Percentiles rank a stretch among this genome's conserved stretches.
Conservation (phyloP, 2,329 filamentous ascomycete species). For the Claviceps sp. region DNA sequence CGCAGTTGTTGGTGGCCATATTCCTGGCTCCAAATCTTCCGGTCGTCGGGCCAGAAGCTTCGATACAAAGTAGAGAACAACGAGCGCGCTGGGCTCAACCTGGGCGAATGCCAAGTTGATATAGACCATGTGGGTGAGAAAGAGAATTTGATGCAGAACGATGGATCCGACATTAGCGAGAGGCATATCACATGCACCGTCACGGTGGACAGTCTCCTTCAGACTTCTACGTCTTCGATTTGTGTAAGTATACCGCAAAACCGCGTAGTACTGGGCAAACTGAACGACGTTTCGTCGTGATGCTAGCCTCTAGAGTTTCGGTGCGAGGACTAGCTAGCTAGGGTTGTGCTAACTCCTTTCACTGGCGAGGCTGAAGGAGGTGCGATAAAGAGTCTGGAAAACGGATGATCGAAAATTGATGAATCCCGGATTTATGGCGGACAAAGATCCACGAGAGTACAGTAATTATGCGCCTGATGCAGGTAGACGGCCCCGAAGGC, state of each 20-base stretch:
- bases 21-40: slow-evolving; percentile 29
- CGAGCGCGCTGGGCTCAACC: slow-evolving; percentile 32
- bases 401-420: neutral
- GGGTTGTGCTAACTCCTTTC: neutral
- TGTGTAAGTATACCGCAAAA: neutral
- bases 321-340: neutral
- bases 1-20: slow-evolving; percentile 20
- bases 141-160: slow-evolving; percentile 37
- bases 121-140: slow-evolving; percentile 39
- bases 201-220: neutral
- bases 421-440: neutral
- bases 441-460: neutral
- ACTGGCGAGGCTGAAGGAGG: neutral
- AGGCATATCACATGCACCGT: slow-evolving; percentile 26
- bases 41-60: slow-evolving; percentile 34
- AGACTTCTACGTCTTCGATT: neutral
- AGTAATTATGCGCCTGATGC: neutral
- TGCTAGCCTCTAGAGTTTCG: neutral
- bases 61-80: slow-evolving; percentile 33
- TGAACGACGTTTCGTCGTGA: neutral
- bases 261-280: neutral
- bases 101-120: slow-evolving; percentile 36
- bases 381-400: neutral
- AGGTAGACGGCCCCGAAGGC: neutral
- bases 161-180: slow-evolving; percentile 38